Percentiles rank a stretch among this genome's conserved stretches.
These are phyloP conservation scores for Diaporthe helianthi DNA, from an alignment of 2,329 filamentous ascomycete genomes.

Conservation along the genomic window DNA sequence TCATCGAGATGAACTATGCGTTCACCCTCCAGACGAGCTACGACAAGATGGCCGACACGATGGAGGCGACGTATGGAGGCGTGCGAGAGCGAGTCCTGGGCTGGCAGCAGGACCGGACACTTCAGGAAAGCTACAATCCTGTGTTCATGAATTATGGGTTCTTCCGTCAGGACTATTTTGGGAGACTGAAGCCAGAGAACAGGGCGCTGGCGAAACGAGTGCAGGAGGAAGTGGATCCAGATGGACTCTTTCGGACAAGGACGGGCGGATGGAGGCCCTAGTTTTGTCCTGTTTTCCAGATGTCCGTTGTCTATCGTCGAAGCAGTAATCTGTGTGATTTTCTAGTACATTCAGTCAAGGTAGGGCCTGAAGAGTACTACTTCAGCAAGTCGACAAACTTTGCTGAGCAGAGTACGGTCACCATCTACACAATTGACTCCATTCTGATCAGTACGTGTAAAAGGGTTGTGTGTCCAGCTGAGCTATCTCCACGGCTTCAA, in stretches of 20 bases:
- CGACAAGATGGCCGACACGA: background rate
- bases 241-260: background rate
- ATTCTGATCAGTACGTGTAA: background rate
- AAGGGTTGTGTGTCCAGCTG: too few species aligned
- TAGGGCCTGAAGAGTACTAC: too few species aligned
- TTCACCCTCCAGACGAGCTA: constrained; percentile 7
- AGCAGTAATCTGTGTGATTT: background rate
- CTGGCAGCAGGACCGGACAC: background rate
- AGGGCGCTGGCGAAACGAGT: constrained; percentile 12
- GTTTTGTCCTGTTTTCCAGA: background rate
- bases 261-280: constrained; percentile 10
- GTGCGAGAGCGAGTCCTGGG: background rate
- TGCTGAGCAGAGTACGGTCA: background rate
- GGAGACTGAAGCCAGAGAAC: constrained; percentile 17
- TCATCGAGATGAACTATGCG: constrained; percentile 18
- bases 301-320: background rate
- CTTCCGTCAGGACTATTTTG: constrained; percentile 17
- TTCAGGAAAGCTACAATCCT: background rate
- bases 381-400: background rate
- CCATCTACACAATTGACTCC: background rate
- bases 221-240: constrained; percentile 1
- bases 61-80: constrained; percentile 17
- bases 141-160: constrained; percentile 18
- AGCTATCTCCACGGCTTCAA: too few species aligned
- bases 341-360: background rate